Percentiles rank a stretch among this genome's conserved stretches.
phyloP scores from a whole-genome alignment of 2,329 filamentous ascomycete genomes.

The Colletotrichum karsti region DNA sequence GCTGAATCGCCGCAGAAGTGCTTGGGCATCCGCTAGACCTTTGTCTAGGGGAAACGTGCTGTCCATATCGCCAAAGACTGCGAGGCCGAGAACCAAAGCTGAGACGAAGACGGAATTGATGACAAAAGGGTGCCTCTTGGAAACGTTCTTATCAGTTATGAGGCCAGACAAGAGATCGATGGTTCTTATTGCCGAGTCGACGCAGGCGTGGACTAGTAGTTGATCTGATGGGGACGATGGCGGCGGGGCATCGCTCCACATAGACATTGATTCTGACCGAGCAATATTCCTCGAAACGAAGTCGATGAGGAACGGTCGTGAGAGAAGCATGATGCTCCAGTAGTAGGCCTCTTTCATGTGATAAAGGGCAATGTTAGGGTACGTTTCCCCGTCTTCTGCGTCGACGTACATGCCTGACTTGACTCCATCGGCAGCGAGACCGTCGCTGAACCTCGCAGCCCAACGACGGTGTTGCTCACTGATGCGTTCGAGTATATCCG shows the following conservation, averaged over 20 bases:
- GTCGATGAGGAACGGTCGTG: constrained; percentile 46
- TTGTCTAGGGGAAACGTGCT: constrained; percentile 39
- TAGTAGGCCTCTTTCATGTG: constrained; percentile 47
- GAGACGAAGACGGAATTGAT: constrained; percentile 56
- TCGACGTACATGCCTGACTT: constrained; percentile 24
- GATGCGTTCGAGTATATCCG: constrained; percentile 35
- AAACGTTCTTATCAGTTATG: constrained; percentile 40
- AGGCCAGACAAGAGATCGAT: constrained; percentile 49
- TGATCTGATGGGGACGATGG: constrained; percentile 27
- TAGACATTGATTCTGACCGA: background rate
- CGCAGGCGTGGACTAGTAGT: constrained; percentile 41
- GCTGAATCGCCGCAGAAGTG: constrained; percentile 35
- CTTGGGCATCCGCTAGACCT: constrained; percentile 33
- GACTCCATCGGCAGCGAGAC: constrained; percentile 31
- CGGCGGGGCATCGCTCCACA: background rate
- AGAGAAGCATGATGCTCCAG: constrained; percentile 47
- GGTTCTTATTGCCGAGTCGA: constrained; percentile 43
- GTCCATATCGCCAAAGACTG: constrained; percentile 54
- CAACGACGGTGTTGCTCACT: constrained; percentile 37
- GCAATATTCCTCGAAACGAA: constrained; percentile 30
- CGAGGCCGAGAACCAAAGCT: constrained; percentile 51
- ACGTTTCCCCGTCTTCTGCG: constrained; percentile 24
- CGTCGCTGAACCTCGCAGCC: constrained; percentile 31
- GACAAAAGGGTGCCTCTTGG: constrained; percentile 51
- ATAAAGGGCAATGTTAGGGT: constrained; percentile 37